Conservation (phyloP, 2,329 filamentous ascomycete genomes). For the Aspergillus fumigatiaffinis region DNA sequence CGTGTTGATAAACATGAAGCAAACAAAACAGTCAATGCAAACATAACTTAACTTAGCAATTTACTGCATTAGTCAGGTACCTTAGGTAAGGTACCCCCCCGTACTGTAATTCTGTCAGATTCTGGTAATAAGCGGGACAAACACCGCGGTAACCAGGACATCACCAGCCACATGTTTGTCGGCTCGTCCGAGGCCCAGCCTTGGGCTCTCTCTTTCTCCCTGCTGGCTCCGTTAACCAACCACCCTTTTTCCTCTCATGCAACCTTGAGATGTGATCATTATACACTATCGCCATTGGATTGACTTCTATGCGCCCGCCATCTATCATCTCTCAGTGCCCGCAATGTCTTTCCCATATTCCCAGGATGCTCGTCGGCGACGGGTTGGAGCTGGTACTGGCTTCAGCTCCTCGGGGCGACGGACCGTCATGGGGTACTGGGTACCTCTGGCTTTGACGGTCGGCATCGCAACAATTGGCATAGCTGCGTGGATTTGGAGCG, state of each 20-base stretch:
- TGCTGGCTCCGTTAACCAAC: slow-evolving; percentile 11
- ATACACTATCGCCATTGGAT: slow-evolving; percentile 20
- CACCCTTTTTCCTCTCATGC: slow-evolving; percentile 13
- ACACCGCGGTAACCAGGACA: slow-evolving; percentile 24
- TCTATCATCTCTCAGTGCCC: slow-evolving; percentile 21
- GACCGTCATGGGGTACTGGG: slow-evolving; percentile 66
- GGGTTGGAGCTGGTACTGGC: slow-evolving; percentile 34
- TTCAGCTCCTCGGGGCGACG: slow-evolving; percentile 41
- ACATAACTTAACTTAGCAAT: neutral
- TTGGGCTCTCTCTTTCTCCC: slow-evolving; percentile 18
- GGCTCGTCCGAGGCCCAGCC: slow-evolving; percentile 33
- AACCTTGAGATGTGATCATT: slow-evolving; percentile 30
- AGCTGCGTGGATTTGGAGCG: slow-evolving; percentile 91
- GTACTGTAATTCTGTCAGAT: slow-evolving; percentile 1
- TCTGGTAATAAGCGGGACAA: slow-evolving; percentile 13
- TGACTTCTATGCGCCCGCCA: slow-evolving; percentile 25
- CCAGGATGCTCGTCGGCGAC: slow-evolving; percentile 37
- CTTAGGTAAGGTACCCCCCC: neutral
- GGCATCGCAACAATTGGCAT: slow-evolving; percentile 82
- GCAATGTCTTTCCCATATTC: slow-evolving; percentile 38
- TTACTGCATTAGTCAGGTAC: neutral
- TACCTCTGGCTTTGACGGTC: slow-evolving; percentile 80
- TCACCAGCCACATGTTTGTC: slow-evolving; percentile 42
- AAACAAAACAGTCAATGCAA: slow-evolving; percentile 28
- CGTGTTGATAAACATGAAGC: slow-evolving; percentile 21